Base-by-base conservation (phyloP, 331 rosid species). In the Acacia pycnantha region DNA sequence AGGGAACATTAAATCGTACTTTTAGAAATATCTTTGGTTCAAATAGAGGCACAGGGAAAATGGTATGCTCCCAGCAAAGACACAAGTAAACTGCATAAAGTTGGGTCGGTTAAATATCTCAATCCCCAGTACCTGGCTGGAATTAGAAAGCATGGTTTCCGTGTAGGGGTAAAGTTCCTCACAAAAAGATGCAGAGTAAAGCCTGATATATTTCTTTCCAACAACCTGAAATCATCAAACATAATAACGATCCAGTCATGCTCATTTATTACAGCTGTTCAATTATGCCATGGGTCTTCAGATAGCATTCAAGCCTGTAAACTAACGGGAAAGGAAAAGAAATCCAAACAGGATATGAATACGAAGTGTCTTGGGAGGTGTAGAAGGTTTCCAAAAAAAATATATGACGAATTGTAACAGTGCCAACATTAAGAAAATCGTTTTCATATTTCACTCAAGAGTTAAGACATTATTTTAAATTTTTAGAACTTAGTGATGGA, bases 131-230 rank as follows among this genome's bases (percentile, higher is more conserved):
- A 96, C 99, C 97, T 91, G 97, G 89, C 99, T 96, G 82, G 98
- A 96, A 83, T 96, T 96, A 85, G 90, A 75, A 61, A 91, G 97
- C 99, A 93, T 90, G 85, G 94, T 92, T 77, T 87, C 99, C 26
- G 84, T 67, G 84, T 90, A 79, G 61, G 99, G 99, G 81, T 82
- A 77, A 84, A 96, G 99, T 80, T 93, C 99, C 85, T 90, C 97
- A 2, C 91, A 90, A 71, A 90, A 78, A 12, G 98, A 88, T 70
- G 98, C 89, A 33, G 91, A 79, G 65, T 96, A 93, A 74, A 93
- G 98, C 90, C 99, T 91, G 48, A 93, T 27, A 71, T 96, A 93
- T 87, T 96, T 96, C 82, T 89, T 89, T 56, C 99, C 99, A 65
- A 93, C 89, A 67, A 93, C 97, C 98, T 92, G 89, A 41, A 79